Conservation (phyloP, 495 filamentous ascomycete species). For the Annulohypoxylon stygium region DNA sequence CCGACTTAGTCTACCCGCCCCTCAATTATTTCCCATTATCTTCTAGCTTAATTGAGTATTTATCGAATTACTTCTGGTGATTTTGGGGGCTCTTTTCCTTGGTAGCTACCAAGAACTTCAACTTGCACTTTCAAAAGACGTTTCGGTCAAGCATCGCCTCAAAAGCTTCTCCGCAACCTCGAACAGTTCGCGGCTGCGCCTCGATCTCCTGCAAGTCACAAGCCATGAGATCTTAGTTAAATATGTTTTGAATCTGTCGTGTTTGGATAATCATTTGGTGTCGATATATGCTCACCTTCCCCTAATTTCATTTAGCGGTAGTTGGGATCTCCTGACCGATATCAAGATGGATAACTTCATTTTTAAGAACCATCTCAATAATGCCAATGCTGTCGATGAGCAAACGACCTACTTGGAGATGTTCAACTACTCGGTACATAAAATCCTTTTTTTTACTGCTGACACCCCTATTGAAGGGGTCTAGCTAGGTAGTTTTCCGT, state of each 20-base stretch:
- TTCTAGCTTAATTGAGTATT: conserved; percentile 23
- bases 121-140: conserved; percentile 19
- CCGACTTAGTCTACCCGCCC: conserved; percentile 42
- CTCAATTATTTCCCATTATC: conserved; percentile 38
- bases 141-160: conserved; percentile 43
- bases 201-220: conserved; percentile 43
- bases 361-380: conserved; percentile 58
- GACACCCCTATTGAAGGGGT: not conserved
- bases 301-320: conserved; percentile 12
- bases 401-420: conserved; percentile 67
- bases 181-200: conserved; percentile 33
- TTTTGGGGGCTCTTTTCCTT: conserved; percentile 15
- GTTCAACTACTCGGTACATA: conserved; percentile 64
- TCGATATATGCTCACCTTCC: conserved; percentile 18
- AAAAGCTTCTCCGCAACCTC: conserved; percentile 24
- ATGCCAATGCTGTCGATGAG: conserved; percentile 61
- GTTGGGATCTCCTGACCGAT: conserved; percentile 1
- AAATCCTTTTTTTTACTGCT: not conserved
- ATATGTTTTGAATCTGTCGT: conserved; percentile 24
- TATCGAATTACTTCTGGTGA: not conserved
- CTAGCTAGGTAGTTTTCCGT: not conserved
- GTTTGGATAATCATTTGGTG: conserved; percentile 20
- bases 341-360: conserved; percentile 68
- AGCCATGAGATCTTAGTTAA: conserved; percentile 32
- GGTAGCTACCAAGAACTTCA: not conserved